These are phyloP conservation scores for Phoenix roebelenii DNA, from an alignment of 176 grass and related monocot genomes.

Conservation along the genomic window DNA sequence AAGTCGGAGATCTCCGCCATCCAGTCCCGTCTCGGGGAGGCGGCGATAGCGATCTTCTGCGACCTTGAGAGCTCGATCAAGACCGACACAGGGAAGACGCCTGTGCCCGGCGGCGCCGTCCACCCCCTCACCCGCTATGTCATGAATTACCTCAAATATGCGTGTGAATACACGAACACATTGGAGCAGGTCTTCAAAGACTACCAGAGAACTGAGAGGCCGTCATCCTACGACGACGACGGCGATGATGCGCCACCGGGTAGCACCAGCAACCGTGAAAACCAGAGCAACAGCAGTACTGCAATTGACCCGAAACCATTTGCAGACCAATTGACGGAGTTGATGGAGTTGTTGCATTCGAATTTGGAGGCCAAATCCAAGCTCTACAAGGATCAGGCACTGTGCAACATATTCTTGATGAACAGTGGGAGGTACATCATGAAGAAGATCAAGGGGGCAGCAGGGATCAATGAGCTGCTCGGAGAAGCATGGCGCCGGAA, in stretches of 20 bases:
- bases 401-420: constrained; percentile 20
- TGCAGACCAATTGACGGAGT: background rate
- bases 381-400: constrained; percentile 16
- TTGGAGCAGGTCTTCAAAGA: constrained; percentile 10
- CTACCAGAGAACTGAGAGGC: background rate
- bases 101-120: constrained; percentile 13
- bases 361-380: constrained; percentile 11
- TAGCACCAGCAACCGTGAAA: too few relatives aligned
- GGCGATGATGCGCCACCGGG: too few relatives aligned
- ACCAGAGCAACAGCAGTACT: too few relatives aligned
- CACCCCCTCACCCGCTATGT: constrained; percentile 25
- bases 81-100: background rate
- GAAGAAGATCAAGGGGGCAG: too few relatives aligned
- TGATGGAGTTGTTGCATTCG: constrained; percentile 1
- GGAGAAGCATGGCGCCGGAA: constrained; percentile 11
- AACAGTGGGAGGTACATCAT: constrained; percentile 14
- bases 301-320: too few relatives aligned
- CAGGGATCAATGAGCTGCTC: background rate
- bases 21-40: background rate
- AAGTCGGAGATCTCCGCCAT: background rate
- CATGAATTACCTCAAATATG: constrained; percentile 23
- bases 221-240: too few relatives aligned
- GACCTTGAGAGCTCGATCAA: constrained; percentile 4
- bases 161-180: constrained; percentile 1
- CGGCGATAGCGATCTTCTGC: background rate